A percentile compares a stretch with the other conserved stretches of the same genome.
Conservation (phyloP, 139 green algal genomes). For the Microglena sp. region DNA sequence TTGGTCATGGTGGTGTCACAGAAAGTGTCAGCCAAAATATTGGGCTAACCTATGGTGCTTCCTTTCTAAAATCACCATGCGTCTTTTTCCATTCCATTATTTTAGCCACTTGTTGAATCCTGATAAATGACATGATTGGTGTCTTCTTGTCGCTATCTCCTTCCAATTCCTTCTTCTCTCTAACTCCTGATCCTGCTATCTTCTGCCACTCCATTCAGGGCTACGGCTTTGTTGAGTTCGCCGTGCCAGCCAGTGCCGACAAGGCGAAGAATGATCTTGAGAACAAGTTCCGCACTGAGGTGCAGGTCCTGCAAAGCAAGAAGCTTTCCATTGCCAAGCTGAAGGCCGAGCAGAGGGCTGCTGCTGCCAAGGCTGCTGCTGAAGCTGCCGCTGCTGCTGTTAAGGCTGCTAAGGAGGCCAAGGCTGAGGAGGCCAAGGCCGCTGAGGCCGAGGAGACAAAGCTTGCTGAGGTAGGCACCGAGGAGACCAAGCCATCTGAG, state of each 20-base stretch:
- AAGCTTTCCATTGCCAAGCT: constrained; percentile 1
- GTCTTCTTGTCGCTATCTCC: background rate
- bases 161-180: no score
- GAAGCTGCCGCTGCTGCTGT: background rate
- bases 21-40: no score
- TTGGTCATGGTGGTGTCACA: no score
- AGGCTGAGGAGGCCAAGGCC: no score
- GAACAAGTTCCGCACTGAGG: constrained; percentile 11
- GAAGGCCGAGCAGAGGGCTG: background rate
- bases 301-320: background rate
- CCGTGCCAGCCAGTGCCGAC: constrained; percentile 17
- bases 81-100: background rate
- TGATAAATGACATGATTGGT: background rate
- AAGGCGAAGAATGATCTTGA: constrained; percentile 37
- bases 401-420: background rate
- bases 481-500: background rate
- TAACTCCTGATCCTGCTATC: background rate
- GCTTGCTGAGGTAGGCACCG: background rate
- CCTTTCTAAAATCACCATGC: background rate
- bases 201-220: constrained; percentile 18
- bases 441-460: no score
- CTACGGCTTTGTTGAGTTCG: constrained; percentile 56
- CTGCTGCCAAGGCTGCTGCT: background rate
- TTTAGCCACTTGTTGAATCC: background rate
- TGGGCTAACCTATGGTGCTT: background rate